A percentile compares a stretch with the other conserved stretches of the same genome.
These are phyloP conservation scores for Suhomyces bokatorum DNA, from an alignment of 1,139 yeast species.

Conservation along the genomic window DNA sequence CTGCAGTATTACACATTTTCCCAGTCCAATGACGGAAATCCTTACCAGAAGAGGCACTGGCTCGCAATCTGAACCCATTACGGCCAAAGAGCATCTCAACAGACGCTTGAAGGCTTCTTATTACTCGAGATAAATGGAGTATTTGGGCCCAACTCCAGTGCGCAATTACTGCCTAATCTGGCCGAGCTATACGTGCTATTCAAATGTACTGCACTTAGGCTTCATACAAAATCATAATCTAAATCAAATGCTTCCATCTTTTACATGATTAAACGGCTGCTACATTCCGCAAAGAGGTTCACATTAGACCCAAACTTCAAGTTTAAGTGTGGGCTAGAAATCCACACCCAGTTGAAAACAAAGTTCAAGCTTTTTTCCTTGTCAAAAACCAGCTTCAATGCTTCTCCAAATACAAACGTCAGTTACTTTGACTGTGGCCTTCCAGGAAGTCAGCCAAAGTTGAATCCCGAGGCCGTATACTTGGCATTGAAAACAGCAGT, in stretches of 20 bases:
- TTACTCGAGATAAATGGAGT: no score
- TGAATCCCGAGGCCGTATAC: constrained; percentile 74
- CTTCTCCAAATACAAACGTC: constrained; percentile 65
- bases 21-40: no score
- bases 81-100: no score
- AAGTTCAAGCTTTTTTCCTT: constrained; percentile 71
- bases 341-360: constrained; percentile 86
- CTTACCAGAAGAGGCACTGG: no score
- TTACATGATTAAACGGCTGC: constrained; percentile 1
- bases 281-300: constrained; percentile 9
- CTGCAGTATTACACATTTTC: no score
- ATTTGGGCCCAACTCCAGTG: no score
- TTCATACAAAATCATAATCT: neutral
- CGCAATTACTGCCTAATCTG: no score
- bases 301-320: constrained; percentile 24
- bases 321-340: constrained; percentile 86
- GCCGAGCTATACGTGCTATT: no score
- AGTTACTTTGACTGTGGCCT: constrained; percentile 83
- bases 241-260: neutral
- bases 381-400: constrained; percentile 50
- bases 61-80: no score
- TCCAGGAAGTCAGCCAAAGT: constrained; percentile 89
- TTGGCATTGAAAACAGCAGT: constrained; percentile 73
- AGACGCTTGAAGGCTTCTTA: no score
- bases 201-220: neutral